Conservation (phyloP, 2,329 filamentous ascomycete genomes). For the Ceratocystis colombiana region DNA sequence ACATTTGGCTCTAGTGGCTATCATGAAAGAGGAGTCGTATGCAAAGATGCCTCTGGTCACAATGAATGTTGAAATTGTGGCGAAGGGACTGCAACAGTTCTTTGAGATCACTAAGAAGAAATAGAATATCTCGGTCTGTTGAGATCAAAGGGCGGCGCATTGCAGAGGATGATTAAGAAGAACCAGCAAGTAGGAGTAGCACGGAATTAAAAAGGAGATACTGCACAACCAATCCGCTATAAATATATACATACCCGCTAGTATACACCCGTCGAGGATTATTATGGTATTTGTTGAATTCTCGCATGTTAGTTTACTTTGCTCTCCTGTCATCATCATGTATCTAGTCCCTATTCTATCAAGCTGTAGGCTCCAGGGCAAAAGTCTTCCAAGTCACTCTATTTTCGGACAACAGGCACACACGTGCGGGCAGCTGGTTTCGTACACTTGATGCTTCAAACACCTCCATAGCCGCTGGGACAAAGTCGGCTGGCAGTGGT, state of each 20-base stretch:
- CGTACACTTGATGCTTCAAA: slow-evolving; percentile 37
- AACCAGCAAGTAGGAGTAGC: background rate
- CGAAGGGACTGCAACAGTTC: slow-evolving; percentile 67
- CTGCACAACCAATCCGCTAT: background rate
- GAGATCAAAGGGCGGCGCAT: background rate
- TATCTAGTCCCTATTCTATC: background rate
- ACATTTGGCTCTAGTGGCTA: slow-evolving; percentile 70
- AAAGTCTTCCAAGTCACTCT: slow-evolving; percentile 41
- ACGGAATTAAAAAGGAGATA: background rate
- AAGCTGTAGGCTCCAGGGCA: slow-evolving; percentile 30
- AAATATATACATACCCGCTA: background rate
- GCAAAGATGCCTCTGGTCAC: slow-evolving; percentile 77
- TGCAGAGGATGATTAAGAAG: background rate
- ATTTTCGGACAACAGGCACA: slow-evolving; percentile 44
- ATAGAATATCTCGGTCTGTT: slow-evolving; percentile 26
- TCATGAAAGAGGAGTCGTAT: slow-evolving; percentile 77
- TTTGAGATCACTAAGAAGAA: slow-evolving; percentile 60
- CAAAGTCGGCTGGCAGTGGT: slow-evolving; percentile 30
- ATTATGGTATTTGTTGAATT: background rate
- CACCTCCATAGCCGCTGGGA: slow-evolving; percentile 44
- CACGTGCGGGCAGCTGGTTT: slow-evolving; percentile 40
- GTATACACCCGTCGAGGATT: background rate
- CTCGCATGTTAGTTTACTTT: background rate
- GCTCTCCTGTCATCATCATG: background rate
- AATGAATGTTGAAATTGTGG: slow-evolving; percentile 76